These are phyloP conservation scores for Trichoderma gamsii DNA, from an alignment of 495 filamentous ascomycete genomes.

Conservation along the genomic window DNA sequence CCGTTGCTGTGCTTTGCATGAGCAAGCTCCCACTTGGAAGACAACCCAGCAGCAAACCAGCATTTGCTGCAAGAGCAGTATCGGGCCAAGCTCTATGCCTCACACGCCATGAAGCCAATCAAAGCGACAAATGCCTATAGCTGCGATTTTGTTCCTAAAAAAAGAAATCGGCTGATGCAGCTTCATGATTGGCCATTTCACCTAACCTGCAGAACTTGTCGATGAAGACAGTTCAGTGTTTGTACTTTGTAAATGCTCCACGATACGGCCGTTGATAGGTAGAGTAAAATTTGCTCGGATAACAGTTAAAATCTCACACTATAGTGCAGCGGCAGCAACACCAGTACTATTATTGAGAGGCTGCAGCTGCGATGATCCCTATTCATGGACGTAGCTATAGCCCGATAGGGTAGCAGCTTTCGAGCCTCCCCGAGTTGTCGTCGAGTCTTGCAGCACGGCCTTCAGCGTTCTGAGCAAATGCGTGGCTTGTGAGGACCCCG, in stretches of 20 bases:
- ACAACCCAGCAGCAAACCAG: background rate
- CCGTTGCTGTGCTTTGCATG: too few relatives aligned
- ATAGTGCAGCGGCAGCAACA: too few relatives aligned
- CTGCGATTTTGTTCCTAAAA: background rate
- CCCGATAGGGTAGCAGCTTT: too few relatives aligned
- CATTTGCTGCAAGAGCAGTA: background rate
- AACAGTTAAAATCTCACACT: background rate
- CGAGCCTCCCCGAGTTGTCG: background rate
- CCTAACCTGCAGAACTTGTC: background rate
- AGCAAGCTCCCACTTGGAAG: background rate
- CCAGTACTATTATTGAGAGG: too few relatives aligned
- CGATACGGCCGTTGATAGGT: background rate
- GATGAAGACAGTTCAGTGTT: background rate
- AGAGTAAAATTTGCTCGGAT: background rate
- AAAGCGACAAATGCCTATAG: background rate
- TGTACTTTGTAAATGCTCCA: background rate
- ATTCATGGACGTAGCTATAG: too few relatives aligned
- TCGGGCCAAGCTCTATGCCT: background rate
- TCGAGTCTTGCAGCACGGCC: background rate
- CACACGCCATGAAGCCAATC: background rate
- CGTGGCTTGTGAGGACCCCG: constrained; percentile 5
- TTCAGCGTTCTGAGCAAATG: background rate
- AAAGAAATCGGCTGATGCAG: background rate
- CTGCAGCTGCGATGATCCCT: too few relatives aligned
- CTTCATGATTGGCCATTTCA: background rate